These are phyloP conservation scores for Candida incommunis DNA, from an alignment of 805 yeast genomes.

Conservation along the genomic window DNA sequence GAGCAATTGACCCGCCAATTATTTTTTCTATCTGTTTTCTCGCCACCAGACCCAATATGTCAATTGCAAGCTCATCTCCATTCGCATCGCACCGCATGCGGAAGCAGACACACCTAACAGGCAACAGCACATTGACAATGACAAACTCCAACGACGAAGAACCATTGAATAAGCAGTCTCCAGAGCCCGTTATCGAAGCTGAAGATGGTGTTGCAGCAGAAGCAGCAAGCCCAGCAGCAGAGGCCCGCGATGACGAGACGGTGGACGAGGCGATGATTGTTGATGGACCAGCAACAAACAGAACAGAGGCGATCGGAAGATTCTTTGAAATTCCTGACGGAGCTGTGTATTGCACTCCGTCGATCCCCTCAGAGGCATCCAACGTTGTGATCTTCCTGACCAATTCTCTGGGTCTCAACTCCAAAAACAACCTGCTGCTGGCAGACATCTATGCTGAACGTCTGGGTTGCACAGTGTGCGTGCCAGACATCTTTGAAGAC, in stretches of 20 bases:
- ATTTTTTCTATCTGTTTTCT: too few relatives aligned
- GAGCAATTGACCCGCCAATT: too few relatives aligned
- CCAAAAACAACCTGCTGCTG: slow-evolving; percentile 15
- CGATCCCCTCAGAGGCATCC: neutral
- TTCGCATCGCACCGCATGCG: too few relatives aligned
- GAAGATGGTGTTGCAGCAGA: neutral
- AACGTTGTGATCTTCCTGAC: slow-evolving; percentile 15
- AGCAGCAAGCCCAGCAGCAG: neutral
- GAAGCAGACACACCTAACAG: too few relatives aligned
- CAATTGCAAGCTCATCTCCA: too few relatives aligned
- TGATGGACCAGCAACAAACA: neutral
- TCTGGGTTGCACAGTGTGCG: slow-evolving; percentile 17
- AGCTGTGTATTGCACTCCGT: neutral
- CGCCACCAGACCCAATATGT: too few relatives aligned
- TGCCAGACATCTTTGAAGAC: slow-evolving; percentile 18
- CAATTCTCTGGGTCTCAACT: slow-evolving; percentile 19
- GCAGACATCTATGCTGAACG: slow-evolving; percentile 18
- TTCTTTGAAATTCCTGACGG: slow-evolving; percentile 1
- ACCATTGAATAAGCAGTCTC: neutral
- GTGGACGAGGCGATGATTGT: neutral
- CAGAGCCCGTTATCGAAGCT: neutral
- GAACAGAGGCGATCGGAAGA: neutral
- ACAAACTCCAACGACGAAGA: neutral
- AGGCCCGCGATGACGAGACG: neutral
- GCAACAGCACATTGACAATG: neutral